Conservation (phyloP, 441 rosid species). For the Francoa sonchifolia region DNA sequence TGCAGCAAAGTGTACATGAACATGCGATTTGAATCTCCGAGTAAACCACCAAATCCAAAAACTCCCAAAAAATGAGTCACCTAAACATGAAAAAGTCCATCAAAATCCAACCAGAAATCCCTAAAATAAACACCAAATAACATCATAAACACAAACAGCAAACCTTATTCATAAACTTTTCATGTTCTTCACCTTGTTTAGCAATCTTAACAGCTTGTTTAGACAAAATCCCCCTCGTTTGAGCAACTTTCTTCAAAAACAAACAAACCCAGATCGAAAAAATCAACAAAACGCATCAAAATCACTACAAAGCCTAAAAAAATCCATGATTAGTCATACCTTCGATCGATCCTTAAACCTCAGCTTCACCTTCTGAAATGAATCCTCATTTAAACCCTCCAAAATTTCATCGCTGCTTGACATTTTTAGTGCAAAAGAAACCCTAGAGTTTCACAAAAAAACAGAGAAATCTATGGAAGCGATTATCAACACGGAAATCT, state of each 20-base stretch:
- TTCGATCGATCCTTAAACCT: no score
- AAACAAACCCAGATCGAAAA: constrained; percentile 14
- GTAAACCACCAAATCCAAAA: constrained; percentile 81
- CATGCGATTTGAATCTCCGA: constrained; percentile 69
- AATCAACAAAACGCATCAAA: no score
- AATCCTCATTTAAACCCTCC: no score
- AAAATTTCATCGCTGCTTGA: no score
- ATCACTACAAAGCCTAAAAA: no score
- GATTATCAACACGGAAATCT: no score
- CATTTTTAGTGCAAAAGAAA: no score
- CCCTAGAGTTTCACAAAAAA: no score
- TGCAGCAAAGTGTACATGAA: constrained; percentile 71
- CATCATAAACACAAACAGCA: not conserved
- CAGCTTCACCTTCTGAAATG: no score
- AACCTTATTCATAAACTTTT: constrained; percentile 73
- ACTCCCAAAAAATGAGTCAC: constrained; percentile 87
- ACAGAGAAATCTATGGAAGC: no score
- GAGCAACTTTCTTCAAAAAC: constrained; percentile 48
- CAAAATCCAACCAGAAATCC: not conserved
- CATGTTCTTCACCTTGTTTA: constrained; percentile 87
- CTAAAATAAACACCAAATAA: not conserved
- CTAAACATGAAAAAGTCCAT: constrained; percentile 21
- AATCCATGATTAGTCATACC: no score
- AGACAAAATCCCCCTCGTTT: constrained; percentile 68
- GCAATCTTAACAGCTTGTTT: constrained; percentile 91